Percentiles rank a stretch among this genome's conserved stretches.
These are phyloP conservation scores for Geotrichum candidum DNA, from an alignment of 1,139 yeast species.

Conservation along the genomic window DNA sequence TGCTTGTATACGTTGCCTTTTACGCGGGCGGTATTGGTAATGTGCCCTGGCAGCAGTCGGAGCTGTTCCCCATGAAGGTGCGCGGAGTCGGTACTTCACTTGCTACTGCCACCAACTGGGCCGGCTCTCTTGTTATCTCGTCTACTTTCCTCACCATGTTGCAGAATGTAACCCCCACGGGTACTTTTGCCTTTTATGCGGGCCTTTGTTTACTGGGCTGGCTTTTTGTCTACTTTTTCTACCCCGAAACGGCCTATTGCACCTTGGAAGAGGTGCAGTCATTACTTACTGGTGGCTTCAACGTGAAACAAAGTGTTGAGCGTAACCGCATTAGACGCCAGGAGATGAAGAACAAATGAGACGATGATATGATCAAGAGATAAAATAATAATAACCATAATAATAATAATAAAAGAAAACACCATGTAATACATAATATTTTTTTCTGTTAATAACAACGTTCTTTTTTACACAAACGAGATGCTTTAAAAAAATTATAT, in stretches of 20 bases:
- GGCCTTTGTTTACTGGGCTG: conserved; percentile 68
- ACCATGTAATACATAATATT: not conserved
- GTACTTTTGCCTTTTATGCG: conserved; percentile 87
- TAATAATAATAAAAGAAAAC: not conserved
- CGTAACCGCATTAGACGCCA: conserved; percentile 42
- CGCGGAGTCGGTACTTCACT: conserved; percentile 88
- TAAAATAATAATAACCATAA: not conserved
- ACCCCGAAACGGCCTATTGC: conserved; percentile 88
- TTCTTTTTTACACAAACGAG: not conserved
- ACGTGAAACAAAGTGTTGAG: conserved; percentile 62
- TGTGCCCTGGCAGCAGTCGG: conserved; percentile 98
- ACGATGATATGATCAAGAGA: not conserved
- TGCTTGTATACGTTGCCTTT: conserved; percentile 81
- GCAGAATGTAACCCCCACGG: conserved; percentile 86
- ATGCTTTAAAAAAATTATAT: too few relatives aligned
- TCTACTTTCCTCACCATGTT: conserved; percentile 92
- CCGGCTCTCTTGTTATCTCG: conserved; percentile 85
- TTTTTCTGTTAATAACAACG: not conserved
- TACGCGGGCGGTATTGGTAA: conserved; percentile 94
- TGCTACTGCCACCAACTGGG: conserved; percentile 95
- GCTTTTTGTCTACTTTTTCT: conserved; percentile 68
- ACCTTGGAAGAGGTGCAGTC: conserved; percentile 87
- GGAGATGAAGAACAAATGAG: conserved; percentile 27
- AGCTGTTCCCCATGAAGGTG: conserved; percentile 85
- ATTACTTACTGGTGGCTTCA: conserved; percentile 75